A percentile compares a stretch with the other conserved stretches of the same genome.
These are phyloP conservation scores for Nakazawaea pomicola DNA, from an alignment of 805 yeast species.

Conservation along the genomic window DNA sequence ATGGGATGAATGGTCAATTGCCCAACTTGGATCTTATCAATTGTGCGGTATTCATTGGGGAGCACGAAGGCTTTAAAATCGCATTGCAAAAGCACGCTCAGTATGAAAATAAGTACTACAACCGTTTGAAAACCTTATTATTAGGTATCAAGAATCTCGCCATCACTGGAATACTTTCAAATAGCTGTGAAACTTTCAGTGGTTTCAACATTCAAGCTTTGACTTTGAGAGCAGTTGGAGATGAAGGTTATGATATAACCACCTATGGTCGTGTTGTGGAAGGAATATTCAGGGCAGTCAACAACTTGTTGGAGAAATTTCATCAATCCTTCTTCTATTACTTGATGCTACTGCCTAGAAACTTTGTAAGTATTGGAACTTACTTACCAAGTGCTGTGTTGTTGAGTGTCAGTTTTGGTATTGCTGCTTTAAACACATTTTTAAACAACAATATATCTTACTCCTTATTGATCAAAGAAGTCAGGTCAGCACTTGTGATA, in stretches of 20 bases:
- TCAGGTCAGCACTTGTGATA: constrained; percentile 23
- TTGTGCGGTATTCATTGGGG: constrained; percentile 66
- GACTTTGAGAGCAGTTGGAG: constrained; percentile 67
- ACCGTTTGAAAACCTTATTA: constrained; percentile 54
- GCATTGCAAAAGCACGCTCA: constrained; percentile 60
- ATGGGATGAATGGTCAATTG: constrained; percentile 91
- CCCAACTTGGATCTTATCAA: constrained; percentile 91
- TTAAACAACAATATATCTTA: constrained; percentile 37
- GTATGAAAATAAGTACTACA: constrained; percentile 40
- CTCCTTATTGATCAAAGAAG: constrained; percentile 7
- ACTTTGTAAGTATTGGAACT: constrained; percentile 90
- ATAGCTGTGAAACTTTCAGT: constrained; percentile 87
- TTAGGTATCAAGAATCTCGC: constrained; percentile 68
- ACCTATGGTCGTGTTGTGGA: constrained; percentile 89
- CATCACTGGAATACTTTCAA: constrained; percentile 59
- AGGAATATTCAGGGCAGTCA: constrained; percentile 80
- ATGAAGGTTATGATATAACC: constrained; percentile 61
- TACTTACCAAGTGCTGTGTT: constrained; percentile 84
- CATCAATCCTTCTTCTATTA: constrained; percentile 97
- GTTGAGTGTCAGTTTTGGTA: constrained; percentile 60
- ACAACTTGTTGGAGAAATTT: constrained; percentile 88
- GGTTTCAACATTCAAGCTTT: constrained; percentile 96
- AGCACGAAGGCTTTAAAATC: constrained; percentile 70
- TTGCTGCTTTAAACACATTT: constrained; percentile 58
- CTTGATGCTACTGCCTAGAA: constrained; percentile 67